Base-by-base conservation (phyloP, 176 grass and related monocot species). In the Neostapfia colusana region DNA sequence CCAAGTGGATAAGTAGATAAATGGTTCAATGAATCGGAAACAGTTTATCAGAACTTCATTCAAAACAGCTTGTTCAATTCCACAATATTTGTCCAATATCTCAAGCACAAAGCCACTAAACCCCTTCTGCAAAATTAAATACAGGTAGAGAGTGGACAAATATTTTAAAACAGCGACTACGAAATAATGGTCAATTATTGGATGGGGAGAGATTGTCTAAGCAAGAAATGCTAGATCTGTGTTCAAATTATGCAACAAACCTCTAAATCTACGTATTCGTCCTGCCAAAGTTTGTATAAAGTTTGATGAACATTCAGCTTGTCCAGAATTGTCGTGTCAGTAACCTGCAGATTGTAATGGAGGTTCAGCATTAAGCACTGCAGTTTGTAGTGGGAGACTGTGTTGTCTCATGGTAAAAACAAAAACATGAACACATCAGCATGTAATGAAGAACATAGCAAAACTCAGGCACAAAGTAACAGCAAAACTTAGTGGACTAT, bases 211-310 rank as follows among this genome's bases (percentile, higher is more conserved):
- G 15, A 25, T 61, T 67, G 16, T 42, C 34, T 26, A 68, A 43
- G 9, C 10, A 79, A 69, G 6, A 62, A 54, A 73, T 41, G 7
- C 24, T 67, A 67, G 5, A 59, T 48, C 6, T 69, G 12, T 67
- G 61, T 78, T 60, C 13, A 50, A 42, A 37, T 26, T 61, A 73
- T 61, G 35, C 43, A 64, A 61, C 74, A 64, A 50, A 89, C 85
- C 92, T 88, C 81, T 77, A 66, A 60, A 55, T 91, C 85, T 58
- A 94, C 82, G 73, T 84, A 97, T 37, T 88, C 87, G 0, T 97
- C 89, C 67, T 88, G 90, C 90, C 89, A 97, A 54, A 97, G 85
- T 72, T 85, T 92, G 82, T 90, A 97, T 51, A 92, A 74, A 79
- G 83, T 90, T 85, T 62, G 63, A 71, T 92, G 85, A 83, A 86